phyloP scores from a whole-genome alignment of 495 filamentous ascomycete species.

The Penicillium macrosclerotiorum region DNA sequence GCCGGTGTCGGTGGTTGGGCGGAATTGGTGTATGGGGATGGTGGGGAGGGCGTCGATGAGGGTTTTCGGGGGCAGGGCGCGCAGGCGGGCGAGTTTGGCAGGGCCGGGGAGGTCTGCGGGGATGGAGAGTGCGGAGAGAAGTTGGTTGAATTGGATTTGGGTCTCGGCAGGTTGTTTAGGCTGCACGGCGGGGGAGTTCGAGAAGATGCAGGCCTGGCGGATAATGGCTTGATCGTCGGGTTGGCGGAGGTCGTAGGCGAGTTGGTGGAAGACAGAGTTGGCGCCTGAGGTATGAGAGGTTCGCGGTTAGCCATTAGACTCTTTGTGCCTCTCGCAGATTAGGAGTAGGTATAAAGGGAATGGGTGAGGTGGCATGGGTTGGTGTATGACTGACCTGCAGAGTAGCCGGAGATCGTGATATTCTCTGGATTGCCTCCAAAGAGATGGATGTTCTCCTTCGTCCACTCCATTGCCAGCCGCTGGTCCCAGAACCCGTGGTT shows the following conservation, averaged over 20 bases:
- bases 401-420: constrained; percentile 65
- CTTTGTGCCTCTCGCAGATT: no score
- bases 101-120: constrained; percentile 32
- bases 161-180: constrained; percentile 45
- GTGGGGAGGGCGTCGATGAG: constrained; percentile 41
- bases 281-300: constrained; percentile 45
- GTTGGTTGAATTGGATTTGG: constrained; percentile 55
- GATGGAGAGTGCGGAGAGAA: constrained; percentile 48
- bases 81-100: constrained; percentile 48
- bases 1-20: constrained; percentile 46
- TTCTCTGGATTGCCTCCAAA: constrained; percentile 64
- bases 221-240: constrained; percentile 39
- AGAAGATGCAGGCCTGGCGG: constrained; percentile 51
- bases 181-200: constrained; percentile 55
- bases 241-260: constrained; percentile 53
- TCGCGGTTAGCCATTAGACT: no score
- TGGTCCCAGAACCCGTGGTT: constrained; percentile 74
- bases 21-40: constrained; percentile 51
- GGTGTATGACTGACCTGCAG: constrained; percentile 42
- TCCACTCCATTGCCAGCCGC: constrained; percentile 62
- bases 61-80: constrained; percentile 29
- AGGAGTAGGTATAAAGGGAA: not conserved
- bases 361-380: not conserved
- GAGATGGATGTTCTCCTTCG: constrained; percentile 53
- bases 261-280: constrained; percentile 61